Base-by-base conservation (phyloP, 305 asterid genomes). In the Fraxinus greggii region DNA sequence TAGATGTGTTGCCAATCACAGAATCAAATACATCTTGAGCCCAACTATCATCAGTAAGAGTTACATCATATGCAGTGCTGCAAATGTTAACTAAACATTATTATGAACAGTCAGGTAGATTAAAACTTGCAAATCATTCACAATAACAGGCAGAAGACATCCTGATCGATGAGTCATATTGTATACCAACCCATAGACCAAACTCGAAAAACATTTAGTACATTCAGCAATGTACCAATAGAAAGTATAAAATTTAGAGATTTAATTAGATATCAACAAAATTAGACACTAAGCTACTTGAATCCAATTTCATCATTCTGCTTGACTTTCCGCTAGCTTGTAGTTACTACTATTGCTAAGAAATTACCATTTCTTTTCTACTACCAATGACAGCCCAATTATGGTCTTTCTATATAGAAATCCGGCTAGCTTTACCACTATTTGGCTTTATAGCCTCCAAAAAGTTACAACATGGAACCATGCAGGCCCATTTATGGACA, bases 1-100 rank as follows among this genome's bases (percentile, higher is more conserved):
- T 82, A 15, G 95, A 93, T 28, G 91, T 91, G 83, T 93, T 93
- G 81, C 95, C 97, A 76, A 86, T 67, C 54, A 89, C 81, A 61
- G 88, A 73, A 75, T 88, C 89, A 80, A 93, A 93, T 35, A 92
- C 59, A 75, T 91, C 90, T 56, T 80, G 32, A 26, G 90, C 88
- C 95, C 95, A 92, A 33, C 75, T 85, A 84, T 92, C 90, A 75
- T 92, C 97, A 4, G 81, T 28, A 83, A 91, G 92, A 40, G 89
- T 91, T 78, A 90, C 86, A 86, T 93, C 94, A 84, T 90, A 91
- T 24, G 92, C 93, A 75, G 89, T 40, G 35, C 97, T 92, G 91
- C 88, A 85, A 32, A 45, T 23, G 32, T 82, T 77, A 45, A 63
- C 4, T 38, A 54, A 56, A 61, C 15, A 72, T 74, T 38, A 86